Conservation (phyloP, 495 filamentous ascomycete species). For the Rhizodiscina lignyota region DNA sequence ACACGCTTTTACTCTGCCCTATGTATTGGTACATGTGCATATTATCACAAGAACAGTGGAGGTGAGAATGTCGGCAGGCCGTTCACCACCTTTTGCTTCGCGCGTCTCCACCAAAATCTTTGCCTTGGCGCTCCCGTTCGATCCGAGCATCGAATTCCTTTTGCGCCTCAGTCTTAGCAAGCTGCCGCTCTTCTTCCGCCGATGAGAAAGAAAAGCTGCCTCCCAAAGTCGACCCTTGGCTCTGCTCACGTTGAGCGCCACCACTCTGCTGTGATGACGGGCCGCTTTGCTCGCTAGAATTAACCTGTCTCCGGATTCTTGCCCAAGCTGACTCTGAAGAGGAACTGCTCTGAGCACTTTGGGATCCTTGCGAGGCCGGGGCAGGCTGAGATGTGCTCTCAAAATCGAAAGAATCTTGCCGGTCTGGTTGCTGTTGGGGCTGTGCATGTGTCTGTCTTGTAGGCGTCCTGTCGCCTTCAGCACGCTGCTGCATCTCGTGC, state of each 20-base stretch:
- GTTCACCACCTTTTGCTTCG: no score
- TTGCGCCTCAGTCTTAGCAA: slow-evolving; percentile 30
- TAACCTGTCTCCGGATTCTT: background rate
- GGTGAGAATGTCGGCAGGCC: no score
- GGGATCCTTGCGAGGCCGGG: no score
- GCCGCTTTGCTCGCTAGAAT: background rate
- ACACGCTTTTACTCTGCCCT: no score
- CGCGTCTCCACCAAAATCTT: slow-evolving; percentile 6
- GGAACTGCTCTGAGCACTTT: no score
- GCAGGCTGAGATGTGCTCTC: background rate
- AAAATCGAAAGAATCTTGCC: no score
- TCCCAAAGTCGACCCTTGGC: background rate
- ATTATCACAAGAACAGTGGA: no score
- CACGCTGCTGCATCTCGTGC: no score
- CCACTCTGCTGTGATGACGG: background rate
- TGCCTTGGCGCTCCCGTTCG: slow-evolving; percentile 25
- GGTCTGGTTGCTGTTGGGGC: no score
- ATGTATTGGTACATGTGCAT: no score
- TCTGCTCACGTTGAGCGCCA: background rate
- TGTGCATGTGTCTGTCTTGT: no score
- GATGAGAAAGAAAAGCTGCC: slow-evolving; percentile 26
- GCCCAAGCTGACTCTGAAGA: background rate
- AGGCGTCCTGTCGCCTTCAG: no score
- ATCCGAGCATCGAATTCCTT: slow-evolving; percentile 32
- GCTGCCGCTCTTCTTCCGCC: slow-evolving; percentile 20